Evolutionary conservation across 495 filamentous ascomycete species (phyloP), one percentile per base, ranked within the genome.

Genomic region (Aspergillus bridgeri): DNA sequence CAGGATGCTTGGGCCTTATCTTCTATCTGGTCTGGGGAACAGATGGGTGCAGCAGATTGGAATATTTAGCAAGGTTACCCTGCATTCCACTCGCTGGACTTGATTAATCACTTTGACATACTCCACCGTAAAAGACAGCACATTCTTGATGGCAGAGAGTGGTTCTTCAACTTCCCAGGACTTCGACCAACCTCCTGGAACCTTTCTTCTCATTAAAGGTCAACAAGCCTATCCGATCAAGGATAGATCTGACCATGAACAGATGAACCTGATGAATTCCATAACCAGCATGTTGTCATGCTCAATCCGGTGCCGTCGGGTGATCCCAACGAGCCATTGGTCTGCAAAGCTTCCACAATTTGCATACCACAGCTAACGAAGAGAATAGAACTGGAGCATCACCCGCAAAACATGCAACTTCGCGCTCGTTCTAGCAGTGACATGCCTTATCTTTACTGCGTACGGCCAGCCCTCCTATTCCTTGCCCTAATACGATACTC

Each of bases 291-390:
- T 6, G 51, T 55, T 21, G 33, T 75, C 7, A 54, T 70, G 44
- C 69, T 72, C 3, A 63, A 67, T 22, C 72, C 72, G 0, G 29
- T 70, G 5, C 72, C 70, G 11, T 67, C 64, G 5, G 59, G 48
- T 33, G 70, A 75, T 44, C 69, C 70, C 7, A 75, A 75, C 48
- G 67, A 69, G 21, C 72, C 72, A 2, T 60, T 75, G 48, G 72
- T 73, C 33, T 22, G 60, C 48, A 33, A 13, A 2, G 6, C 19
- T n/a, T 13, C 21, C 15, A 3, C 9, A 21, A 21, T 15, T 6
- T 44, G 5, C 0, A n/a, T 18, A 22, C 19, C 27, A 21, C 38
- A 18, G 29, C 23, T 43, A 21, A 8, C 42, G 11, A 47, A 15
- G 22, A 13, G n/a, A 5, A 17, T 33, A 75, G 70, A 75, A 75